Evolutionary conservation across 805 yeast genomes (phyloP).

Genomic region (Nakazawaea anatomiae): DNA sequence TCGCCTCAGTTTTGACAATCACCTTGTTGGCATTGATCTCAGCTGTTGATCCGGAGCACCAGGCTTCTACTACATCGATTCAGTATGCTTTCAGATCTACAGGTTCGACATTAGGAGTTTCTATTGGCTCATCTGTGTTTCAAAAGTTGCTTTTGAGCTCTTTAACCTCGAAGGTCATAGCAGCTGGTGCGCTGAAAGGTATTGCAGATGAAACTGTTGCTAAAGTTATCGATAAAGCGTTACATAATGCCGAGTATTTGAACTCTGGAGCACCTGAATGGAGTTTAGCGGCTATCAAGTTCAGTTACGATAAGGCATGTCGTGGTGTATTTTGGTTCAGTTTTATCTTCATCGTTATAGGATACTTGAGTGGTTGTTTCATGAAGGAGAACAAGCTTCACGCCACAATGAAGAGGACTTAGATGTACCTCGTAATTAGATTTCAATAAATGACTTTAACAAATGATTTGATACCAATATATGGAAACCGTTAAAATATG

Average conservation of each 20-base stretch:
- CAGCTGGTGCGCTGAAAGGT: slow-evolving; percentile 22
- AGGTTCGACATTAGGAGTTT: slow-evolving; percentile 61
- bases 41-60: slow-evolving; percentile 61
- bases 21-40: slow-evolving; percentile 66
- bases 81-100: slow-evolving; percentile 63
- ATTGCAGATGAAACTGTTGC: slow-evolving; percentile 32
- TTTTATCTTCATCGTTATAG: slow-evolving; percentile 31
- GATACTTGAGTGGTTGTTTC: slow-evolving; percentile 34
- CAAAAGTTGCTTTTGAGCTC: slow-evolving; percentile 32
- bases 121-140: slow-evolving; percentile 61
- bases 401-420: slow-evolving; percentile 38
- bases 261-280: slow-evolving; percentile 45
- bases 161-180: slow-evolving; percentile 25
- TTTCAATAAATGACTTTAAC: too few species aligned
- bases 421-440: neutral
- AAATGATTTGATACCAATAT: too few species aligned
- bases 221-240: slow-evolving; percentile 43
- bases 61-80: slow-evolving; percentile 62
- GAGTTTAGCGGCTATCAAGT: slow-evolving; percentile 39
- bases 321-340: slow-evolving; percentile 49
- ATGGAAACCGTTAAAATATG: too few species aligned
- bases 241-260: slow-evolving; percentile 51
- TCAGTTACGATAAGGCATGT: slow-evolving; percentile 46
- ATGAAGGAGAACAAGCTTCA: slow-evolving; percentile 58
- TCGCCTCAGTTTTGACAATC: slow-evolving; percentile 55